phyloP scores from a whole-genome alignment of 164 flowering plant species.

The Pachysandra terminalis region DNA sequence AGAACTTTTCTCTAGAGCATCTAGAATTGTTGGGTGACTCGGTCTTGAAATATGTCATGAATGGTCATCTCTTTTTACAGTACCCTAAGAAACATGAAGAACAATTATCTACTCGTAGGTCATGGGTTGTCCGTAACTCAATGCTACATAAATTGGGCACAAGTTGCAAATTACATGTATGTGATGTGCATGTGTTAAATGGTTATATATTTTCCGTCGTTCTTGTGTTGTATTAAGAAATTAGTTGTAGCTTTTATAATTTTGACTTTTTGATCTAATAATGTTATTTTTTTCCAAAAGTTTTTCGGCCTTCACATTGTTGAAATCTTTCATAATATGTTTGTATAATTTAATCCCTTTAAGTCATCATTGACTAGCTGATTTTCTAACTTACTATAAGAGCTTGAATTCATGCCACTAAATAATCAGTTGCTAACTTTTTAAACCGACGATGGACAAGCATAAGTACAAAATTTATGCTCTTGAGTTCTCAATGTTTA shows the following conservation, averaged over 20 bases:
- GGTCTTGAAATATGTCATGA: slow-evolving; percentile 76
- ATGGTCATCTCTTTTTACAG: slow-evolving; percentile 73
- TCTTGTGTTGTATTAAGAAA: background rate
- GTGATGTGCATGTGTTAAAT: background rate
- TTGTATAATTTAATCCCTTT: background rate
- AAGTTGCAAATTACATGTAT: slow-evolving; percentile 64
- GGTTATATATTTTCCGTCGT: background rate
- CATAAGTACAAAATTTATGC: background rate
- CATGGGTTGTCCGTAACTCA: slow-evolving; percentile 60
- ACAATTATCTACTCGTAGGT: slow-evolving; percentile 48
- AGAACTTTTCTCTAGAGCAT: slow-evolving; percentile 87
- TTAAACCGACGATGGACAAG: background rate
- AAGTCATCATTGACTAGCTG: too few species aligned
- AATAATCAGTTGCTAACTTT: background rate
- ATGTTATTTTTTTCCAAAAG: background rate
- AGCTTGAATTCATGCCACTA: background rate
- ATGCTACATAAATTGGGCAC: slow-evolving; percentile 73
- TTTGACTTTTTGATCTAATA: background rate
- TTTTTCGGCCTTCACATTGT: background rate
- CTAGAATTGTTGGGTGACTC: slow-evolving; percentile 96
- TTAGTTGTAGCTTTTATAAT: background rate
- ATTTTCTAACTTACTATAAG: too few species aligned
- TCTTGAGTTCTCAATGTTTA: background rate
- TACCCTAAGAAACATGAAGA: slow-evolving; percentile 83
- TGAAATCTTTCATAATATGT: too few species aligned